These are phyloP conservation scores for Athelia sp. DNA, from an alignment of 1,284 basidiomycete genomes.

Conservation along the genomic window DNA sequence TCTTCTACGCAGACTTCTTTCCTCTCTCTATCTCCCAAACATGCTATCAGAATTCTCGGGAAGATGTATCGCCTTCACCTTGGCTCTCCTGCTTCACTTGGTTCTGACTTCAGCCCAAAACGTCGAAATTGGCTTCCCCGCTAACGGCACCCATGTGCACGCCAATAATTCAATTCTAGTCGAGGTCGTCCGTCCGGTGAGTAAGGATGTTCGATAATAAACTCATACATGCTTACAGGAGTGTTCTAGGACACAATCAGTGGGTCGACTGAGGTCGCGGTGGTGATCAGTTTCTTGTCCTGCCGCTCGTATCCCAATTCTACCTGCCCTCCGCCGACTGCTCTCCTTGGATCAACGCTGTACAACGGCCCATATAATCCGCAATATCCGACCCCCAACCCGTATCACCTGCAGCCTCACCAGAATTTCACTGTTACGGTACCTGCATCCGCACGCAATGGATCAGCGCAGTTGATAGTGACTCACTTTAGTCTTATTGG, in stretches of 20 bases:
- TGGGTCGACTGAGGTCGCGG: slow-evolving; percentile 34
- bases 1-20: no score
- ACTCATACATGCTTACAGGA: no score
- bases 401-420: slow-evolving; percentile 30
- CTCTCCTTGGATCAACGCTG: slow-evolving; percentile 35
- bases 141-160: slow-evolving; percentile 22
- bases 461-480: slow-evolving; percentile 33
- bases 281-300: slow-evolving; percentile 35
- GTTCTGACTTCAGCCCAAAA: no score
- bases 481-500: slow-evolving; percentile 41
- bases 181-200: slow-evolving; percentile 39
- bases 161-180: slow-evolving; percentile 34
- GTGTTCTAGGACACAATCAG: slow-evolving; percentile 30
- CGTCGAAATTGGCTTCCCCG: slow-evolving; percentile 32
- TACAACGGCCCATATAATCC: slow-evolving; percentile 42
- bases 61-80: no score
- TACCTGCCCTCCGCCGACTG: slow-evolving; percentile 22
- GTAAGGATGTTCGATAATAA: slow-evolving; percentile 11
- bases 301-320: slow-evolving; percentile 24
- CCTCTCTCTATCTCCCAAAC: no score
- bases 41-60: no score
- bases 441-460: slow-evolving; percentile 24
- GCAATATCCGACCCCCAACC: slow-evolving; percentile 18
- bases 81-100: no score
- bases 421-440: slow-evolving; percentile 49